Evolutionary conservation across 176 grass and related monocot genomes (phyloP).

Genomic region (Avena insularis): DNA sequence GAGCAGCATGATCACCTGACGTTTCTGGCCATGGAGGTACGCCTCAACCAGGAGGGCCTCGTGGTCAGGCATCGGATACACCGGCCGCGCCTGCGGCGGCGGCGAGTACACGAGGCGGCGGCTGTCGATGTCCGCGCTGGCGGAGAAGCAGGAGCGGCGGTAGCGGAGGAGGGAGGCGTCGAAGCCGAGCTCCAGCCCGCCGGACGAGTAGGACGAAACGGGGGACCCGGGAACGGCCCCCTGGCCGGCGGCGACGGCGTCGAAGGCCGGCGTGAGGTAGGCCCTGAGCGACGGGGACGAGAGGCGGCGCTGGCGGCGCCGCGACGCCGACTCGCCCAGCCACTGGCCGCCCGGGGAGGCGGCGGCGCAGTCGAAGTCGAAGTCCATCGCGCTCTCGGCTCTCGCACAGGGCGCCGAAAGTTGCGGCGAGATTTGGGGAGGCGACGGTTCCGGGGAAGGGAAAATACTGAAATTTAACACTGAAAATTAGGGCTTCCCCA

Average conservation of each 20-base stretch:
- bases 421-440: conserved; percentile 32
- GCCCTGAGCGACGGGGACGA: conserved; percentile 49
- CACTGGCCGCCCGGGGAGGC: conserved; percentile 44
- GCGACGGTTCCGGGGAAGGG: background rate
- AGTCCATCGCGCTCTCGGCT: conserved; percentile 36
- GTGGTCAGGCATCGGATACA: background rate
- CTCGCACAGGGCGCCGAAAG: background rate
- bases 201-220: conserved; percentile 25
- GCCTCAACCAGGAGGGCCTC: conserved; percentile 14
- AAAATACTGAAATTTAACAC: conserved; percentile 21
- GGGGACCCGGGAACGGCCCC: conserved; percentile 1
- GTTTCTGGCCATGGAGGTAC: conserved; percentile 34
- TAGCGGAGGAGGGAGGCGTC: conserved; percentile 62
- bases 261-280: conserved; percentile 58
- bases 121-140: conserved; percentile 38
- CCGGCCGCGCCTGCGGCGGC: background rate
- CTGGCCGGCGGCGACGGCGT: conserved; percentile 43
- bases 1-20: conserved; percentile 39
- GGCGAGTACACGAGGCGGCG: conserved; percentile 53
- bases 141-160: conserved; percentile 50
- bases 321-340: conserved; percentile 39
- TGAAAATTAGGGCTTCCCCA: conserved; percentile 17
- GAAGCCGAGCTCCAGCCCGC: conserved; percentile 52
- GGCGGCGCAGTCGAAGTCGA: conserved; percentile 47
- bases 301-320: conserved; percentile 52